Percentiles rank a stretch among this genome's conserved stretches.
Conservation (phyloP, 1,139 yeast species). For the Yamadazyma triangularis region DNA sequence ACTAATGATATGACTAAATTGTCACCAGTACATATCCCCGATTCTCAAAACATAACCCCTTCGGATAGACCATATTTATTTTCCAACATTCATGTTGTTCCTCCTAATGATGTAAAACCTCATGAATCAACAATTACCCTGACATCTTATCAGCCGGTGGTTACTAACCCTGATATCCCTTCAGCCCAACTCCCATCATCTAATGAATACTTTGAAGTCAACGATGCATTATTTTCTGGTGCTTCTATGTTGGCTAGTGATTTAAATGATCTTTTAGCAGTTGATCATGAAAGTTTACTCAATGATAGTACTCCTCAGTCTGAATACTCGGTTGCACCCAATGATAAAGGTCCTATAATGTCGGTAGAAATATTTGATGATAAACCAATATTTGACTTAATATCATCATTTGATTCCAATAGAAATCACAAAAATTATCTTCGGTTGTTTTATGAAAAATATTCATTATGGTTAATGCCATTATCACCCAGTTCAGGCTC, state of each 20-base stretch:
- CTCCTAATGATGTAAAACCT: no score
- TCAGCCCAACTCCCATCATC: no score
- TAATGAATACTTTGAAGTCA: no score
- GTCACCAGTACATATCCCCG: no score
- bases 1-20: no score
- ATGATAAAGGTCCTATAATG: not conserved
- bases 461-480: constrained; percentile 15
- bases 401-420: constrained; percentile 12
- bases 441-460: constrained; percentile 13
- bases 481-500: constrained; percentile 12
- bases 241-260: constrained; percentile 12
- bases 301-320: constrained; percentile 3
- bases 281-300: constrained; percentile 6
- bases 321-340: not conserved
- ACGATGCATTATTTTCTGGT: constrained; percentile 8
- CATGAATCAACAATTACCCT: no score
- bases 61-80: no score
- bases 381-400: constrained; percentile 6
- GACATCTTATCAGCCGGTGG: no score
- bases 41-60: no score
- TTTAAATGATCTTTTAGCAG: constrained; percentile 9
- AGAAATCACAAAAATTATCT: constrained; percentile 13
- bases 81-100: no score
- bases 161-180: no score
- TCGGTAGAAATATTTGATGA: constrained; percentile 9